Evolutionary conservation across 371 early-diverging fungal species (phyloP).

Genomic region (Mortierella sp.): DNA sequence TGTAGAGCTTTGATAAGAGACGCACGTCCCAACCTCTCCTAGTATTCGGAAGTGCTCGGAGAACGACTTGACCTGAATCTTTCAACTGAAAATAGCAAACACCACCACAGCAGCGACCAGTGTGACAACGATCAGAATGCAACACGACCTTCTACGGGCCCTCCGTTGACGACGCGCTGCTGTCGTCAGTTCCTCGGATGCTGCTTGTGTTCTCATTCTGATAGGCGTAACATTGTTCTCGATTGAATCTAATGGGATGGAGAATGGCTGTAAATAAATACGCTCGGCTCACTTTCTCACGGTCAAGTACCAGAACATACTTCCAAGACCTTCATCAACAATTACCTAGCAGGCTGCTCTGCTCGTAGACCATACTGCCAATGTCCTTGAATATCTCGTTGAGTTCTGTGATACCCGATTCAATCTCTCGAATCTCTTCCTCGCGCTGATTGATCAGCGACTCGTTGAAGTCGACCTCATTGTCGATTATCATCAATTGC

Average conservation of each 20-base stretch:
- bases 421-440: slow-evolving; percentile 90
- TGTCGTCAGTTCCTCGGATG: slow-evolving; percentile 79
- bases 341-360: slow-evolving; percentile 90
- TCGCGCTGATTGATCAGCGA: slow-evolving; percentile 93
- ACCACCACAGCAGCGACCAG: slow-evolving; percentile 66
- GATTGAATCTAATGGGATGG: slow-evolving; percentile 73
- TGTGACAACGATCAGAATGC: slow-evolving; percentile 76
- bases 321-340: neutral
- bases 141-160: slow-evolving; percentile 86
- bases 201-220: slow-evolving; percentile 80
- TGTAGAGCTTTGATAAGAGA: too few relatives aligned
- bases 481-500: slow-evolving; percentile 84
- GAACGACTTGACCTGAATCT: too few relatives aligned
- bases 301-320: neutral
- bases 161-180: slow-evolving; percentile 86
- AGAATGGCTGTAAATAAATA: neutral
- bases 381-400: slow-evolving; percentile 97
- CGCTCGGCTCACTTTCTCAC: neutral
- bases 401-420: slow-evolving; percentile 89
- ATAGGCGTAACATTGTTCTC: slow-evolving; percentile 88
- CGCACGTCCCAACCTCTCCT: too few relatives aligned
- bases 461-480: slow-evolving; percentile 94
- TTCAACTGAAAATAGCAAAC: slow-evolving; percentile 41
- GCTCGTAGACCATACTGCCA: slow-evolving; percentile 95
- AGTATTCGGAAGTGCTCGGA: too few relatives aligned